phyloP scores from a whole-genome alignment of 2,329 filamentous ascomycete genomes.

The Curvularia lunata region DNA sequence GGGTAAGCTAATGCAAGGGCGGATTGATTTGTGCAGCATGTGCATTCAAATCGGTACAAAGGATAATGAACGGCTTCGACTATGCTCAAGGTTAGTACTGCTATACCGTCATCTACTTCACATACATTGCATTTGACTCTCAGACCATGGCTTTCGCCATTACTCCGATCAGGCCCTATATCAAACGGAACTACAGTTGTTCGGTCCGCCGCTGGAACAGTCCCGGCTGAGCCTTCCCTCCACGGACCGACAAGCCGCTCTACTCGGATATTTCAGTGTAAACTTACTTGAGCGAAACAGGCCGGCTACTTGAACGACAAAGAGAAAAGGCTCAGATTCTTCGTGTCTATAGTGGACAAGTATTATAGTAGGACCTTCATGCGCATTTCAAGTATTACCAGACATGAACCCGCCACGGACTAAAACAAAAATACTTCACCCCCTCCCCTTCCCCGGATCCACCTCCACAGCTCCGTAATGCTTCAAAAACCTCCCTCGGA shows the following conservation, averaged over 20 bases:
- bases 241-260: background rate
- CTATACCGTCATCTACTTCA: background rate
- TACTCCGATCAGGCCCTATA: background rate
- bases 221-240: background rate
- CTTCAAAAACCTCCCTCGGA: constrained; percentile 22
- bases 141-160: background rate
- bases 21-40: background rate
- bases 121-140: background rate
- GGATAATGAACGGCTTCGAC: background rate
- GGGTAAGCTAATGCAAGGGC: background rate
- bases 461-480: constrained; percentile 22
- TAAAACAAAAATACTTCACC: background rate
- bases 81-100: background rate
- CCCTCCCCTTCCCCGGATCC: constrained; percentile 16
- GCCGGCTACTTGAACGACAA: background rate
- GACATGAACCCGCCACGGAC: background rate
- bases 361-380: background rate
- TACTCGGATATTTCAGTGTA: background rate
- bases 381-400: background rate
- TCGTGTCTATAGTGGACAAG: background rate
- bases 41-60: background rate
- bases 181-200: background rate
- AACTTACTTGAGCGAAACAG: background rate
- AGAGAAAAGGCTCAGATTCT: background rate
- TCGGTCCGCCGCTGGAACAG: constrained; percentile 1